Evolutionary conservation across 2,329 filamentous ascomycete genomes (phyloP).

Genomic region (Aspergillus bombycis): DNA sequence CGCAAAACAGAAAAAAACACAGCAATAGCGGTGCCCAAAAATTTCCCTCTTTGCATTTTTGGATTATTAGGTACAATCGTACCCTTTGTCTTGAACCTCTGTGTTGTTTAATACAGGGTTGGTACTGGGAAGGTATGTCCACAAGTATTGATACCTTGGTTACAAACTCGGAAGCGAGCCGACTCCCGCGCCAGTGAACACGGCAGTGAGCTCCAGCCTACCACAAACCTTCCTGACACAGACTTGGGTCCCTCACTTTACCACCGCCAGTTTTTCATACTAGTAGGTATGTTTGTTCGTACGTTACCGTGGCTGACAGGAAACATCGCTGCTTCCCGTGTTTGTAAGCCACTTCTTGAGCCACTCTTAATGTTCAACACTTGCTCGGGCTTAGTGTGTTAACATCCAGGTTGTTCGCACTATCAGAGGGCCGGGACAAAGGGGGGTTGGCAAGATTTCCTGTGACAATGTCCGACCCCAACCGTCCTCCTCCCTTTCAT

Average conservation of each 20-base stretch:
- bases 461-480: conserved; percentile 27
- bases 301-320: conserved; percentile 3
- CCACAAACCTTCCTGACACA: conserved; percentile 12
- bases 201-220: conserved; percentile 25
- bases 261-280: conserved; percentile 5
- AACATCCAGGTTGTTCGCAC: conserved; percentile 12
- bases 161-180: conserved; percentile 9
- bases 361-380: conserved; percentile 7
- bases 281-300: background rate
- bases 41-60: background rate
- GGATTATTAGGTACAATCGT: background rate
- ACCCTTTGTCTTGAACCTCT: background rate
- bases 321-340: conserved; percentile 2
- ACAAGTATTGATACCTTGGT: conserved; percentile 5
- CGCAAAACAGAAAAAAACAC: background rate
- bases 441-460: conserved; percentile 14
- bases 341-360: conserved; percentile 1
- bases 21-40: background rate
- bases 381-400: conserved; percentile 8
- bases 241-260: conserved; percentile 11
- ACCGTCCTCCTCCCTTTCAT: conserved; percentile 20
- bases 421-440: conserved; percentile 17
- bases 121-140: conserved; percentile 1
- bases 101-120: background rate
- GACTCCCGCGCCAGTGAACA: conserved; percentile 13